Evolutionary conservation across 345 rosid species (phyloP).

Genomic region (Populus davidiana): DNA sequence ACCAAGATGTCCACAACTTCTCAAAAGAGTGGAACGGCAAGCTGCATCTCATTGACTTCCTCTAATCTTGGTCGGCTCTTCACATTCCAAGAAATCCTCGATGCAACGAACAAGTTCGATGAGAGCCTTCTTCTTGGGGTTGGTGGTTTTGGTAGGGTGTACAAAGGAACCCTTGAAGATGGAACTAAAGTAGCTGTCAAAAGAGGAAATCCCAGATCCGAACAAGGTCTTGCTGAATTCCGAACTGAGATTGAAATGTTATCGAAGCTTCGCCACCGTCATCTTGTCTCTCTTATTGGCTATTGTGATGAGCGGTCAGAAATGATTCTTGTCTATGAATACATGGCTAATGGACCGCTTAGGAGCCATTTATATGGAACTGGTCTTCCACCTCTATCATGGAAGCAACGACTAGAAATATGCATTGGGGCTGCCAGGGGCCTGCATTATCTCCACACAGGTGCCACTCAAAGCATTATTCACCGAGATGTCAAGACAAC

Average conservation of each 20-base stretch:
- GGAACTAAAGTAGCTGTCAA: constrained; percentile 89
- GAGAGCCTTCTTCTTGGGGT: constrained; percentile 88
- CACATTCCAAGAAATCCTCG: constrained; percentile 84
- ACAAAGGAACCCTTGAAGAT: constrained; percentile 85
- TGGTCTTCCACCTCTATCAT: constrained; percentile 71
- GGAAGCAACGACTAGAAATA: constrained; percentile 97
- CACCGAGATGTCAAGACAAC: constrained; percentile 99
- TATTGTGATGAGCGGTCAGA: constrained; percentile 94
- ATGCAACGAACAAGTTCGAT: constrained; percentile 89
- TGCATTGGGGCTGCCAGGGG: constrained; percentile 99
- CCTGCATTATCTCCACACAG: constrained; percentile 94
- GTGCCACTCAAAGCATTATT: constrained; percentile 96
- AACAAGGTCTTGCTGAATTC: constrained; percentile 98
- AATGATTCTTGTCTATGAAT: constrained; percentile 93
- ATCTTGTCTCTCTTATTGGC: constrained; percentile 96
- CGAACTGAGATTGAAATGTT: constrained; percentile 97
- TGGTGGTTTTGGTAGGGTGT: constrained; percentile 97
- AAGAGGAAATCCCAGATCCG: constrained; percentile 98
- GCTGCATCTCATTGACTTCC: constrained; percentile 79
- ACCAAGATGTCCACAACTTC: constrained; percentile 78
- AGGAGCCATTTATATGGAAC: constrained; percentile 95
- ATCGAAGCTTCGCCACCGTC: constrained; percentile 94
- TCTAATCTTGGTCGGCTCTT: constrained; percentile 78
- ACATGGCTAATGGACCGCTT: constrained; percentile 97
- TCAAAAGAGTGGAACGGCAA: constrained; percentile 83